Evolutionary conservation across 352 stramenopile species (phyloP).

Genomic region (Globisporangium emineosum): DNA sequence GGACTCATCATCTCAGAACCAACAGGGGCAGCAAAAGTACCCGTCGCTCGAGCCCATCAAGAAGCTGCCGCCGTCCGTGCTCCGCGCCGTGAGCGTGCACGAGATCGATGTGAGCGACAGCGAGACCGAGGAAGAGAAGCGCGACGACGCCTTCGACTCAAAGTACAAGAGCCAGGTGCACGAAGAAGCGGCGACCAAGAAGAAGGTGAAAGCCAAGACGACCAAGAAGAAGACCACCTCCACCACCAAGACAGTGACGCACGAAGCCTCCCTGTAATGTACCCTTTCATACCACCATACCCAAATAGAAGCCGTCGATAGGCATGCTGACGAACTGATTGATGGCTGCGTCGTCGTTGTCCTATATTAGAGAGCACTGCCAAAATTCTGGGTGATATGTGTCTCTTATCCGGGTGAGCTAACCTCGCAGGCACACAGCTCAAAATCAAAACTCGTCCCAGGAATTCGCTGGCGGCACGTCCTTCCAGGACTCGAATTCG

Average conservation of each 20-base stretch:
- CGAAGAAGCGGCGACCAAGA: slow-evolving; percentile 12
- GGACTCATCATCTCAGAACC: neutral
- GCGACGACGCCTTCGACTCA: slow-evolving; percentile 13
- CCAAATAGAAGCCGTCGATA: neutral
- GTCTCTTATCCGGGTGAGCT: neutral
- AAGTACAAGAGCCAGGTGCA: slow-evolving; percentile 15
- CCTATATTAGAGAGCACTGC: neutral
- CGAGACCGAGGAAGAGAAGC: slow-evolving; percentile 39
- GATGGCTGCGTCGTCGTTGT: neutral
- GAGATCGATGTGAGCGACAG: slow-evolving; percentile 33
- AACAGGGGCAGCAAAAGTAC: slow-evolving; percentile 23
- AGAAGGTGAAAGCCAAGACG: neutral
- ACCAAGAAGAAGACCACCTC: neutral
- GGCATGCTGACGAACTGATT: neutral
- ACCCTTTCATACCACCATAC: neutral
- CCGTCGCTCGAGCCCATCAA: slow-evolving; percentile 36
- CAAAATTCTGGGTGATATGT: neutral
- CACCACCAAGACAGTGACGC: neutral
- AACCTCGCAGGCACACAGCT: neutral
- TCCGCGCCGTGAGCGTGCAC: slow-evolving; percentile 28
- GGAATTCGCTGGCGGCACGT: slow-evolving; percentile 24
- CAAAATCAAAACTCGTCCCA: slow-evolving; percentile 42
- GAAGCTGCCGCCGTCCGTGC: slow-evolving; percentile 35
- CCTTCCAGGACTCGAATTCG: slow-evolving; percentile 34
- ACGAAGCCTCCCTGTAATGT: slow-evolving; percentile 9